A percentile compares a stretch with the other conserved stretches of the same genome.
Evolutionary conservation across 2,329 filamentous ascomycete genomes (phyloP).

Genomic region (Pseudocercospora musae): DNA sequence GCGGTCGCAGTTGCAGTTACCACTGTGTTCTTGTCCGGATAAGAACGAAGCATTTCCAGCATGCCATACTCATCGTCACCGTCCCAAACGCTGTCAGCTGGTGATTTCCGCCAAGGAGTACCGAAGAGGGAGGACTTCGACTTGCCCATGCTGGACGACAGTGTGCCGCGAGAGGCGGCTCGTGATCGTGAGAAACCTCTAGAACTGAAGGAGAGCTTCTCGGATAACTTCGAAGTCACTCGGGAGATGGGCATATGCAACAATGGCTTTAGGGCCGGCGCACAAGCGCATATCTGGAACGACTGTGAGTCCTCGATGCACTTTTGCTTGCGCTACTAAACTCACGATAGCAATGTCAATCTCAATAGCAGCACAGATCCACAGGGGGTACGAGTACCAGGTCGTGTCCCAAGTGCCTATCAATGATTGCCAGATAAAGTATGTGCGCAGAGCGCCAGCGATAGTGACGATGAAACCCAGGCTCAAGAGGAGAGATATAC

Average conservation of each 20-base stretch:
- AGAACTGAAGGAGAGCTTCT: constrained; percentile 24
- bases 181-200: neutral
- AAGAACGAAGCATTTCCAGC: constrained; percentile 3
- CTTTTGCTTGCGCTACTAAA: constrained; percentile 1
- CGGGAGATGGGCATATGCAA: constrained; percentile 25
- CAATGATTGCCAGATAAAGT: constrained; percentile 43
- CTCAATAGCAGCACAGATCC: constrained; percentile 48
- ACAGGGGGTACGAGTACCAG: constrained; percentile 43
- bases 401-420: constrained; percentile 37
- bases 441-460: constrained; percentile 44
- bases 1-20: neutral
- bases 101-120: constrained; percentile 12
- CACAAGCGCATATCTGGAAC: constrained; percentile 38
- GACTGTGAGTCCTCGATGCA: constrained; percentile 3
- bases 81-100: constrained; percentile 18
- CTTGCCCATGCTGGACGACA: neutral
- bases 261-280: constrained; percentile 37
- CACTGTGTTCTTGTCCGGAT: neutral
- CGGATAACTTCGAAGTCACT: constrained; percentile 16
- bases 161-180: neutral
- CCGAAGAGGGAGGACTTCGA: constrained; percentile 11
- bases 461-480: constrained; percentile 44
- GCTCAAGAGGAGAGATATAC: constrained; percentile 39
- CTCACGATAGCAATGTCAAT: constrained; percentile 47
- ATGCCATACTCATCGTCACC: constrained; percentile 18